Evolutionary conservation across 2,329 filamentous ascomycete genomes (phyloP).

Genomic region (Trichophyton rubrum): DNA sequence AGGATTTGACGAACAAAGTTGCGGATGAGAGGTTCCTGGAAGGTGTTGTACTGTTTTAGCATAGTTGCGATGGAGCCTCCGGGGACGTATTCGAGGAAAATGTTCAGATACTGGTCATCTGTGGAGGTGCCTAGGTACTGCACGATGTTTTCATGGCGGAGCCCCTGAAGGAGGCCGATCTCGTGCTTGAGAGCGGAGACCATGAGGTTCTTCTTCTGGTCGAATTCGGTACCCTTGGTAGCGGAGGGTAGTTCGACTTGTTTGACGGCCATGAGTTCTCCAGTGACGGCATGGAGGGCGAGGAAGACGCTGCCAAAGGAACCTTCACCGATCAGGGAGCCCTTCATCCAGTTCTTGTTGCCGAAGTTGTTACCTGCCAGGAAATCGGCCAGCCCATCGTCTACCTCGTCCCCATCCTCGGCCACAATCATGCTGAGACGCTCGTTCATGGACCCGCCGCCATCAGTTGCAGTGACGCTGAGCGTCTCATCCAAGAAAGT

Average conservation of each 20-base stretch:
- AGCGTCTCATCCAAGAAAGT: conserved; percentile 81
- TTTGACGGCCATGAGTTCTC: conserved; percentile 95
- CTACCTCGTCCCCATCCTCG: conserved; percentile 81
- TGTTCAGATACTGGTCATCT: conserved; percentile 84
- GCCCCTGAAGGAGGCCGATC: conserved; percentile 82
- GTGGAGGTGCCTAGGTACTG: conserved; percentile 94
- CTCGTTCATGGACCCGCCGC: conserved; percentile 63
- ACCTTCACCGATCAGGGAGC: conserved; percentile 88
- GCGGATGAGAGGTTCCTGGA: conserved; percentile 83
- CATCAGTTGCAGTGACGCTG: conserved; percentile 49
- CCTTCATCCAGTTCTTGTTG: conserved; percentile 99
- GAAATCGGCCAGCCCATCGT: conserved; percentile 82
- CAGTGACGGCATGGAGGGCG: conserved; percentile 87
- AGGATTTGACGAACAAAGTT: conserved; percentile 97
- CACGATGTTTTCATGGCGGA: conserved; percentile 94
- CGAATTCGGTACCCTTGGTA: conserved; percentile 62
- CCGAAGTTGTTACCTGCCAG: conserved; percentile 88
- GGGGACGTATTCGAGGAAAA: conserved; percentile 98
- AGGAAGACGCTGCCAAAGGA: conserved; percentile 95
- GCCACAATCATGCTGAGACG: conserved; percentile 71
- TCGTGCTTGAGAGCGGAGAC: conserved; percentile 94
- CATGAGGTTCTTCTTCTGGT: conserved; percentile 93
- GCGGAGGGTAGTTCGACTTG: conserved; percentile 86
- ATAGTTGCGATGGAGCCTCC: conserved; percentile 96
- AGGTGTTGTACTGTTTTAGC: conserved; percentile 94